Percentiles rank a stretch among this genome's conserved stretches.
Conservation (phyloP, 78 protist genomes). For the Dictyostelium firmibasis region DNA sequence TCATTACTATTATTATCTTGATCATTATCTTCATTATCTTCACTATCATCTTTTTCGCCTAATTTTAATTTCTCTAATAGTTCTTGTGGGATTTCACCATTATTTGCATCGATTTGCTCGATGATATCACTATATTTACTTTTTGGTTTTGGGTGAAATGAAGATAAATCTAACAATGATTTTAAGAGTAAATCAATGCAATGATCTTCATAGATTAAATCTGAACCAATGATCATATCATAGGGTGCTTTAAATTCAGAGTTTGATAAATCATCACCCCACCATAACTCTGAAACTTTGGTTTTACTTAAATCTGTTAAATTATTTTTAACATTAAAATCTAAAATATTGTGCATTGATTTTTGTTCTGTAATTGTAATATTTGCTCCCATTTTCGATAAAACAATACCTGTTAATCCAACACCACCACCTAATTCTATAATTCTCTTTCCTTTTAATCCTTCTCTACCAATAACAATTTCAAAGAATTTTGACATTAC, state of each 20-base stretch:
- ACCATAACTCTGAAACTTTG: constrained; percentile 44
- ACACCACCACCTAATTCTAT: constrained; percentile 62
- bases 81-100: background rate
- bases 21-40: background rate
- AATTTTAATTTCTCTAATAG: background rate
- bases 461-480: constrained; percentile 15
- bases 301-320: constrained; percentile 14
- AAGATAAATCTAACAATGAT: constrained; percentile 30
- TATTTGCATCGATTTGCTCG: background rate
- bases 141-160: constrained; percentile 43
- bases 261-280: constrained; percentile 49
- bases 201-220: constrained; percentile 56
- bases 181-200: constrained; percentile 41
- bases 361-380: constrained; percentile 39
- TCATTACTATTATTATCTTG: background rate
- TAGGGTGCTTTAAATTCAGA: constrained; percentile 34
- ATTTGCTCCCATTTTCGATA: constrained; percentile 19
- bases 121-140: background rate
- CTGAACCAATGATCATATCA: constrained; percentile 67
- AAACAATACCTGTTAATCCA: constrained; percentile 29
- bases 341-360: constrained; percentile 43
- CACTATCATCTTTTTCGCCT: background rate
- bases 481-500: constrained; percentile 66
- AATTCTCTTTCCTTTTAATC: constrained; percentile 36
- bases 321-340: constrained; percentile 28